Evolutionary conservation across 345 rosid genomes (phyloP), one percentile per base, ranked within the genome.

Genomic region (Toxicodendron radicans): DNA sequence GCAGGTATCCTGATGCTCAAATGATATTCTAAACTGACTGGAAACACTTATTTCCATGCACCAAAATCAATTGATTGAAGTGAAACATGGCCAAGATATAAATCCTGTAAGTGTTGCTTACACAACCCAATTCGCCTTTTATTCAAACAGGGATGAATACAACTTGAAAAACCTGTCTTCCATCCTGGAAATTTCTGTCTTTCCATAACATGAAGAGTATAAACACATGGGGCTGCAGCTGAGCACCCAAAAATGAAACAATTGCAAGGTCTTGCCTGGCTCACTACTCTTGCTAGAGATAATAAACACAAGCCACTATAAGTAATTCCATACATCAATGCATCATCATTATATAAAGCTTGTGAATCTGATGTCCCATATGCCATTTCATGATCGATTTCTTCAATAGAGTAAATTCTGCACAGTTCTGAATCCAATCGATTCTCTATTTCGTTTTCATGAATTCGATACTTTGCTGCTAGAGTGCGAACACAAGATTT

Each of bases 101-200:
- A 80, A 79, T 91, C 93, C 75, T 72, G 86, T 52, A 92, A 76
- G 77, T 92, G 97, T 75, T 88, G 66, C 76, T 89, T 85, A 72
- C 97, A 94, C 77, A 94, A 72, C 56, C 92, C 98, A 56, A 94
- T 78, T 67, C 90, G 77, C 83, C 97, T 89, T 80, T 82, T 82
- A 76, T 92, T 94, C 83, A 94, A 81, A 81, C 92, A 89, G 56
- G 97, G 92, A 79, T 87, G 98, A 53, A 94, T 91, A 79, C 88
- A 88, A 81, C 83, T 80, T 41, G 94, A 70, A 82, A 94, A 92
- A 58, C 98, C 97, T 1, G 98, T 94, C 80, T 85, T 91, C 98
- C 98, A 94, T 45, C 90, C 93, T 1, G 98, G 97, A 83, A 94
- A 94, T 76, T 82, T 92, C 86, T 94, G 98, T 54, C 94, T 87